Evolutionary conservation across 2,329 filamentous ascomycete genomes (phyloP).

Genomic region (Colletotrichum chrysophilum): DNA sequence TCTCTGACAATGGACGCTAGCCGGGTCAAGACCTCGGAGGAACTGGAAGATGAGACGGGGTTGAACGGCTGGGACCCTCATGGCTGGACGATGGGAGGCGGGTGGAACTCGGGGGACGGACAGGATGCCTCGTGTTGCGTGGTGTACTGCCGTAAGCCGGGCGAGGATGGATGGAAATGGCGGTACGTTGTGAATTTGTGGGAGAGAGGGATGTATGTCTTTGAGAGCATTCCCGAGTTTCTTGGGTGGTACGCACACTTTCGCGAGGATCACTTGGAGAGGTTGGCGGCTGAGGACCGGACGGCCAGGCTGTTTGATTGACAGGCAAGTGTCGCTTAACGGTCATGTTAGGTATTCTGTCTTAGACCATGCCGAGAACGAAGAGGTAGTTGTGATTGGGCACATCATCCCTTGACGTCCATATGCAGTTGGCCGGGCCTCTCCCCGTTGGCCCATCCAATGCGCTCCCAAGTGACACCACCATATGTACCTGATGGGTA

Average conservation of each 20-base stretch:
- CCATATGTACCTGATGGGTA: neutral
- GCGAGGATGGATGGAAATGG: neutral
- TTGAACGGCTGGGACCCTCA: neutral
- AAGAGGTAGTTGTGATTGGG: neutral
- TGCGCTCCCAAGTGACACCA: too few relatives aligned
- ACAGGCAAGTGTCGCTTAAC: neutral
- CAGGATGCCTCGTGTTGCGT: neutral
- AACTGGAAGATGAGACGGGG: neutral
- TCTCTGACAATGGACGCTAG: neutral
- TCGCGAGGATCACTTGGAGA: neutral
- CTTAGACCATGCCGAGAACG: neutral
- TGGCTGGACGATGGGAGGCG: neutral
- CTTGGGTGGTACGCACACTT: accelerated
- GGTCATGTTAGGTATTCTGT: neutral
- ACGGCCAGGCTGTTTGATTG: neutral
- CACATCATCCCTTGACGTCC: neutral
- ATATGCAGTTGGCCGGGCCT: neutral
- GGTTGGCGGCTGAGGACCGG: neutral
- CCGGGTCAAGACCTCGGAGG: accelerated
- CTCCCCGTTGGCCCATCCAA: neutral
- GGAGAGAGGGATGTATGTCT: neutral
- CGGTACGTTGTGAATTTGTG: neutral
- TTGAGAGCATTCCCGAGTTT: neutral
- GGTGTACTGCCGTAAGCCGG: neutral
- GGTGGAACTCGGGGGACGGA: neutral